Evolutionary conservation across 192 early-diverging fungal genomes (phyloP).

Genomic region (Jimgerdemannia flammicorona): DNA sequence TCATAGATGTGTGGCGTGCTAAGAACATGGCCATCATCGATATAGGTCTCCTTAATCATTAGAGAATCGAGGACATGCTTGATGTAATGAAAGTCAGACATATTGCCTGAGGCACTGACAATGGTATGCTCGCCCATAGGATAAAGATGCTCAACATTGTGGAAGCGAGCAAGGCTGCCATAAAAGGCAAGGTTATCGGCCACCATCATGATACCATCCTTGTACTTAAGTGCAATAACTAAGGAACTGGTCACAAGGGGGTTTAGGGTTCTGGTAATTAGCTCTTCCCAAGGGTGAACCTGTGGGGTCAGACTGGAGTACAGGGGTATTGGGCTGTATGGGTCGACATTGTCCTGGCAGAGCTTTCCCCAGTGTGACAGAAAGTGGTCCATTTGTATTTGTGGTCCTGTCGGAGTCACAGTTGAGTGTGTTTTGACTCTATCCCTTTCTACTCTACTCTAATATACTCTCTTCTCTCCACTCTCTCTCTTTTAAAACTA

Average conservation of each 20-base stretch:
- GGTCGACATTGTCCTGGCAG: slow-evolving; percentile 47
- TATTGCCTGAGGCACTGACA: slow-evolving; percentile 88
- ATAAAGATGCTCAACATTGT: slow-evolving; percentile 79
- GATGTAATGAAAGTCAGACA: slow-evolving; percentile 92
- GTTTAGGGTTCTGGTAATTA: slow-evolving; percentile 52
- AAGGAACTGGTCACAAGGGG: slow-evolving; percentile 94
- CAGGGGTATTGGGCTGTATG: slow-evolving; percentile 51
- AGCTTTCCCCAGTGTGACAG: slow-evolving; percentile 77
- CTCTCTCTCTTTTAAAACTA: too few species aligned
- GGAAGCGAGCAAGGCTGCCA: slow-evolving; percentile 89
- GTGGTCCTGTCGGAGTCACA: too few species aligned
- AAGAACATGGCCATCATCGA: slow-evolving; percentile 86
- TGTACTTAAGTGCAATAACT: slow-evolving; percentile 91
- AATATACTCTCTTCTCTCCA: too few species aligned
- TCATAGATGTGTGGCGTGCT: slow-evolving; percentile 87
- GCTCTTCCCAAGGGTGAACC: slow-evolving; percentile 38
- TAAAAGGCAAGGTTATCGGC: slow-evolving; percentile 94
- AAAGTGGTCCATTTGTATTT: slow-evolving; percentile 78
- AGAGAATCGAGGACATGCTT: slow-evolving; percentile 77
- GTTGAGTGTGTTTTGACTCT: too few species aligned
- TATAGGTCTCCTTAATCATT: slow-evolving; percentile 83
- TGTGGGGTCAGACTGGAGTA: slow-evolving; percentile 43
- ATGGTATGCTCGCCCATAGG: slow-evolving; percentile 82
- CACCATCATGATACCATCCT: slow-evolving; percentile 95
- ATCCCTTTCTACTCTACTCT: too few species aligned